Evolutionary conservation across 2,329 filamentous ascomycete genomes (phyloP), one percentile per base, ranked within the genome.

Genomic region (Colletotrichum lentis): DNA sequence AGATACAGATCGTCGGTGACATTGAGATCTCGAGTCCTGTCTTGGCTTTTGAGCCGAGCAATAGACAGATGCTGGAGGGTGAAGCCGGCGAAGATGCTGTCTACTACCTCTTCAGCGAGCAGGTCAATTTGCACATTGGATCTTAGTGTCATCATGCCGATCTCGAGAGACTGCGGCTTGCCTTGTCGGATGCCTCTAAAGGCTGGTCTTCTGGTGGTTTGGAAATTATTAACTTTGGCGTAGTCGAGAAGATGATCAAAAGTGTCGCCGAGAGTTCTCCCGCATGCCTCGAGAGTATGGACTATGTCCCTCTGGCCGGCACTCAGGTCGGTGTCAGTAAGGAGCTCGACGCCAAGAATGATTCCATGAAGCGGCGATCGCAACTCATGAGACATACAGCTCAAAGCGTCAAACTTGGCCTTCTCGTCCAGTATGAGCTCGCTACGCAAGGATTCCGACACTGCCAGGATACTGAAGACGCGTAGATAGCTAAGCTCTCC

Each of bases 381-480:
- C n/a, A 90, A 75, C 72, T 90, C 87, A 71, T 90, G 87, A 7
- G 84, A 86, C 12, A 90, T 82, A 2, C 84, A 88, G 0, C 85
- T 84, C 7, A 90, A 81, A 49, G 88, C 84, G 67, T 88, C 85
- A 2, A 83, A 39, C 12, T 85, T 85, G 50, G 83, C 80, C 58
- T 74, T 78, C 57, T 78, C 77, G 5, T 75, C 76, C 10, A 72
- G 69, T 20, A 71, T 58, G 6, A 72, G 71, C 41, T 75, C 69
- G 14, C 85, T 70, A 12, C 83, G 78, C 0, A 82, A 80, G 12
- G 87, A 77, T 64, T 88, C 85, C 0, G 83, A 80, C 83, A 87
- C 87, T 31, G 85, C 82, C 1, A 80, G 81, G 56, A 83, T 81
- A 2, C 81, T 80, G 72, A 85, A 85, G 2, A 80, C 80, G 5